A percentile compares a stretch with the other conserved stretches of the same genome.
Conservation (phyloP, 169 alveolate species). For the Eimeria tenella region DNA sequence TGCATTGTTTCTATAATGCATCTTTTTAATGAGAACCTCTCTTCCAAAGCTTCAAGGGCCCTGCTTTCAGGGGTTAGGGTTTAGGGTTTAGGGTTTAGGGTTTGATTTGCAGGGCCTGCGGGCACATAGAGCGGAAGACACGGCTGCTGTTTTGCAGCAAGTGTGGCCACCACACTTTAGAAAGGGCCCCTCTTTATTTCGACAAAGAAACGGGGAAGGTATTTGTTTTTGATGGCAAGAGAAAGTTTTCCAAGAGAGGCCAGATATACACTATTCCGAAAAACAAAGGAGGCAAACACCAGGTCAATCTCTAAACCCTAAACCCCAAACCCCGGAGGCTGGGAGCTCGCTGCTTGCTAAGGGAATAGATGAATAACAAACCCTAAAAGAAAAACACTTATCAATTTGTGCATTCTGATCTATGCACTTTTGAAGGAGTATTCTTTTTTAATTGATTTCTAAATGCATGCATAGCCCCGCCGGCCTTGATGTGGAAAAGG, state of each 20-base stretch:
- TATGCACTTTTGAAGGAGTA: too few species aligned
- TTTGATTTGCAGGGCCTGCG: conserved; percentile 85
- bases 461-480: too few species aligned
- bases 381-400: too few species aligned
- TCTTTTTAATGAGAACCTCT: too few species aligned
- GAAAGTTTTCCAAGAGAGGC: conserved; percentile 86
- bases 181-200: conserved; percentile 86
- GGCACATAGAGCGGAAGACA: conserved; percentile 81
- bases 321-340: not conserved
- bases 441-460: too few species aligned
- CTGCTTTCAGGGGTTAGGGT: too few species aligned
- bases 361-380: too few species aligned
- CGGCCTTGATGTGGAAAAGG: too few species aligned
- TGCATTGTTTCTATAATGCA: not conserved
- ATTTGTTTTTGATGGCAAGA: conserved; percentile 83
- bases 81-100: not conserved
- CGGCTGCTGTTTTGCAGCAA: conserved; percentile 86
- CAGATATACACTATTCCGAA: conserved; percentile 88
- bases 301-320: not conserved
- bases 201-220: conserved; percentile 83
- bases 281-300: conserved; percentile 86
- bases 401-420: too few species aligned
- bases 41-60: too few species aligned
- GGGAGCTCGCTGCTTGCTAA: not conserved
- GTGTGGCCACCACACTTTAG: conserved; percentile 90